A percentile compares a stretch with the other conserved stretches of the same genome.
Conservation (phyloP, 371 early-diverging fungal species). For the Mucor irregularis region DNA sequence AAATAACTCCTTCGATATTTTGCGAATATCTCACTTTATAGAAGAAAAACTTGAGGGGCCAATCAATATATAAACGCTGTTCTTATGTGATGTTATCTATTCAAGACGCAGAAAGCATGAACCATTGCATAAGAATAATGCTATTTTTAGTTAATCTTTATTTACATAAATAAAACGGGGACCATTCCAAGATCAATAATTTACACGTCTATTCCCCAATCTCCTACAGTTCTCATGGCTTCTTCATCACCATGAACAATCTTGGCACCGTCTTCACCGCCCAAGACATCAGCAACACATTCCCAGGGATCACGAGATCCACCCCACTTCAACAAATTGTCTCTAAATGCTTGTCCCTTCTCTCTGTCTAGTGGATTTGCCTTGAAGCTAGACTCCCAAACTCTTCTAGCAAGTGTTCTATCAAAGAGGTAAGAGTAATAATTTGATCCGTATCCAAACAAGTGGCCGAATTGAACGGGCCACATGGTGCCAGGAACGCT, state of each 20-base stretch:
- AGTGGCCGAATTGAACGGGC: slow-evolving; percentile 92
- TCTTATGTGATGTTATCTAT: too few species aligned
- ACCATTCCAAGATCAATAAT: too few species aligned
- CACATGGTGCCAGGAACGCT: slow-evolving; percentile 75
- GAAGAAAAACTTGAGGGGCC: too few species aligned
- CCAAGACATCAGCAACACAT: slow-evolving; percentile 70
- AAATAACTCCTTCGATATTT: too few species aligned
- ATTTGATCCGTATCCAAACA: slow-evolving; percentile 89
- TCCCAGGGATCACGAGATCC: slow-evolving; percentile 93
- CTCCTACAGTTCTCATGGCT: slow-evolving; percentile 77
- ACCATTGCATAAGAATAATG: too few species aligned
- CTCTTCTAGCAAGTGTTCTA: slow-evolving; percentile 74
- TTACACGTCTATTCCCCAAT: slow-evolving; percentile 66
- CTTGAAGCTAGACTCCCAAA: slow-evolving; percentile 76
- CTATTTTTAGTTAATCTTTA: too few species aligned
- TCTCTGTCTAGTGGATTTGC: slow-evolving; percentile 55
- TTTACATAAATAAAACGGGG: too few species aligned
- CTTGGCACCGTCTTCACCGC: slow-evolving; percentile 58
- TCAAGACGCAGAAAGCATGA: too few species aligned
- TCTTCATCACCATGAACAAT: slow-evolving; percentile 62
- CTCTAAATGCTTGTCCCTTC: slow-evolving; percentile 65
- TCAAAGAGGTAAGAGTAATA: slow-evolving; percentile 95
- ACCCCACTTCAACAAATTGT: slow-evolving; percentile 86
- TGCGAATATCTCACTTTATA: too few species aligned
- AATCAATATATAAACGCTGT: too few species aligned